Evolutionary conservation across 2,329 filamentous ascomycete genomes (phyloP).

Genomic region (Colletotrichum cuscutae): DNA sequence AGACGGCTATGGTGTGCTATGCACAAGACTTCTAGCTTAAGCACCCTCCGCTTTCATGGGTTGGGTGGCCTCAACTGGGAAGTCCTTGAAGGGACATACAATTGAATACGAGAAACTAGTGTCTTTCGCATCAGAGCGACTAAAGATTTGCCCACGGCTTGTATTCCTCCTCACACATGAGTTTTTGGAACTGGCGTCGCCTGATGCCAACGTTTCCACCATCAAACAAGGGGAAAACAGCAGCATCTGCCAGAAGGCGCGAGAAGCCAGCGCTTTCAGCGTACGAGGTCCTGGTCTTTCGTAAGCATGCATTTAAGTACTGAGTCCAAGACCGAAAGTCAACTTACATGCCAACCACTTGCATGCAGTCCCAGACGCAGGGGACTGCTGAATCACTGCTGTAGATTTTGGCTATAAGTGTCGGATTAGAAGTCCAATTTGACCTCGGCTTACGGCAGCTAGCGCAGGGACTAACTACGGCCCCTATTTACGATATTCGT

Average conservation of each 20-base stretch:
- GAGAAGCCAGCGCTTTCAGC: background rate
- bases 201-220: conserved; percentile 34
- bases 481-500: no score
- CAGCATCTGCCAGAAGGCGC: conserved; percentile 22
- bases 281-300: background rate
- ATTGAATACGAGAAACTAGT: background rate
- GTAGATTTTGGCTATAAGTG: conserved; percentile 63
- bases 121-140: background rate
- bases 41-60: background rate
- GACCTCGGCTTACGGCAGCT: no score
- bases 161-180: conserved; percentile 8
- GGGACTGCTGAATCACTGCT: conserved; percentile 61
- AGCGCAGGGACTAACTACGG: no score
- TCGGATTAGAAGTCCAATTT: no score
- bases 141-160: conserved; percentile 2
- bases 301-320: background rate
- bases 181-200: conserved; percentile 21
- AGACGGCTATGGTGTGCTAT: background rate
- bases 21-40: background rate
- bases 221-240: conserved; percentile 33
- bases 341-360: conserved; percentile 60
- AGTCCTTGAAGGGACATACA: background rate
- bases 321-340: no score
- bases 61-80: background rate
- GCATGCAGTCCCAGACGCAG: conserved; percentile 59